A percentile compares a stretch with the other conserved stretches of the same genome.
These are phyloP conservation scores for Cadophora luteo-olivacea DNA, from an alignment of 2,329 filamentous ascomycete species.

Conservation along the genomic window DNA sequence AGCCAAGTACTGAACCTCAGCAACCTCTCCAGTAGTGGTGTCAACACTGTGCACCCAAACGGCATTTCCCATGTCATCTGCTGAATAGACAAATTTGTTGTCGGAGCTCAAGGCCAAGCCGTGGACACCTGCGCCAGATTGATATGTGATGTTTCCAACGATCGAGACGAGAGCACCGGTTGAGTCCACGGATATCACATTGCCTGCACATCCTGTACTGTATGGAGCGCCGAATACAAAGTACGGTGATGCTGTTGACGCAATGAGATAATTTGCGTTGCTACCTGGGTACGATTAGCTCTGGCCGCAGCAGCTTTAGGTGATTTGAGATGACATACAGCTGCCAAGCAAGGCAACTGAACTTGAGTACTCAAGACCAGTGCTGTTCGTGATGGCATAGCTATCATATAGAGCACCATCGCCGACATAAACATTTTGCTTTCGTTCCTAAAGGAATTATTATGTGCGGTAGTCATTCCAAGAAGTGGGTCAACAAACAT, in stretches of 20 bases:
- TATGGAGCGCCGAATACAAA: slow-evolving; percentile 38
- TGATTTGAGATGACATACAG: slow-evolving; percentile 14
- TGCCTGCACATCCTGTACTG: slow-evolving; percentile 33
- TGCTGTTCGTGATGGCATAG: slow-evolving; percentile 32
- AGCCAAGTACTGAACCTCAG: slow-evolving; percentile 36
- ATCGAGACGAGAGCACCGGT: slow-evolving; percentile 28
- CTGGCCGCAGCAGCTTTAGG: neutral
- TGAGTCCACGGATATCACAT: slow-evolving; percentile 38
- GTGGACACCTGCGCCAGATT: slow-evolving; percentile 39
- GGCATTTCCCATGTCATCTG: slow-evolving; percentile 44
- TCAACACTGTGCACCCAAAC: slow-evolving; percentile 44
- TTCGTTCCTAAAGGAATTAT: slow-evolving; percentile 9
- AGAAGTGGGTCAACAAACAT: slow-evolving; percentile 25
- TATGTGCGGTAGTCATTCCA: neutral
- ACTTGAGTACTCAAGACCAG: slow-evolving; percentile 30
- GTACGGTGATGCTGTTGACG: slow-evolving; percentile 29
- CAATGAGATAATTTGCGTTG: slow-evolving; percentile 34
- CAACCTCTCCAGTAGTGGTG: slow-evolving; percentile 30
- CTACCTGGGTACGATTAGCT: slow-evolving; percentile 5
- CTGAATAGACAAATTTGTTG: slow-evolving; percentile 43
- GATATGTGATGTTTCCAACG: slow-evolving; percentile 31
- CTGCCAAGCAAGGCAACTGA: slow-evolving; percentile 28
- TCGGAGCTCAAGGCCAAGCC: slow-evolving; percentile 38
- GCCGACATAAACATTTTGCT: slow-evolving; percentile 34
- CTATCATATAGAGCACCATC: slow-evolving; percentile 32